Conservation (phyloP, 805 yeast species). For the Metschnikowia koreensis region DNA sequence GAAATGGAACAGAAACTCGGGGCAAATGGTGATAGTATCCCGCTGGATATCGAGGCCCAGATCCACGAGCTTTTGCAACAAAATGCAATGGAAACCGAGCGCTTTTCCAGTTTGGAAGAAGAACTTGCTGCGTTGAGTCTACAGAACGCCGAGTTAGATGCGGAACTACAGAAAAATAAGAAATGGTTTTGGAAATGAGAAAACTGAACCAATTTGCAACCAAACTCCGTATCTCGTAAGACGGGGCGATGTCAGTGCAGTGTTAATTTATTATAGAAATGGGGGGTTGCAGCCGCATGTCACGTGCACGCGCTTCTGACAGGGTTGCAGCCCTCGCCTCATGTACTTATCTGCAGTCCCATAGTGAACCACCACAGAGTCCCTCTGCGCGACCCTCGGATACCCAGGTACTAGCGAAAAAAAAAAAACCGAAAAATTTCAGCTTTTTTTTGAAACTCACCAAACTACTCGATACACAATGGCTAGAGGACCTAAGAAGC, state of each 20-base stretch:
- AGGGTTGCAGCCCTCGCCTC: slow-evolving; percentile 5
- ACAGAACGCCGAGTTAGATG: slow-evolving; percentile 26
- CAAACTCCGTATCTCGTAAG: neutral
- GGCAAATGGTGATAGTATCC: slow-evolving; percentile 25
- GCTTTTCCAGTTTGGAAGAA: slow-evolving; percentile 38
- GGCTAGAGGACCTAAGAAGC: slow-evolving; percentile 93
- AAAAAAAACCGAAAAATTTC: slow-evolving; percentile 14
- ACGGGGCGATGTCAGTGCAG: too few relatives aligned
- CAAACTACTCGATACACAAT: slow-evolving; percentile 36
- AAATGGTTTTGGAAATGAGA: slow-evolving; percentile 29
- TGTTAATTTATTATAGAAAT: too few relatives aligned
- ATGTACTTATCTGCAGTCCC: neutral
- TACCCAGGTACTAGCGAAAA: too few relatives aligned
- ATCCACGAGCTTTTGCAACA: slow-evolving; percentile 35
- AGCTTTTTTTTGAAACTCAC: neutral
- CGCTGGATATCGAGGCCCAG: slow-evolving; percentile 35
- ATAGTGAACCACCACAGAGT: neutral
- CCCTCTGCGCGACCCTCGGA: too few relatives aligned
- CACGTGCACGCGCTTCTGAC: slow-evolving; percentile 1
- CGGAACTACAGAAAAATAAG: slow-evolving; percentile 23
- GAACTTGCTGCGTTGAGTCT: slow-evolving; percentile 26
- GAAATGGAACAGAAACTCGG: slow-evolving; percentile 43
- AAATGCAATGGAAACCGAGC: slow-evolving; percentile 40
- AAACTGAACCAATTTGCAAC: neutral
- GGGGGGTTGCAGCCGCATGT: neutral